Evolutionary conservation across 441 rosid genomes (phyloP).

Genomic region (Breynia disticha): DNA sequence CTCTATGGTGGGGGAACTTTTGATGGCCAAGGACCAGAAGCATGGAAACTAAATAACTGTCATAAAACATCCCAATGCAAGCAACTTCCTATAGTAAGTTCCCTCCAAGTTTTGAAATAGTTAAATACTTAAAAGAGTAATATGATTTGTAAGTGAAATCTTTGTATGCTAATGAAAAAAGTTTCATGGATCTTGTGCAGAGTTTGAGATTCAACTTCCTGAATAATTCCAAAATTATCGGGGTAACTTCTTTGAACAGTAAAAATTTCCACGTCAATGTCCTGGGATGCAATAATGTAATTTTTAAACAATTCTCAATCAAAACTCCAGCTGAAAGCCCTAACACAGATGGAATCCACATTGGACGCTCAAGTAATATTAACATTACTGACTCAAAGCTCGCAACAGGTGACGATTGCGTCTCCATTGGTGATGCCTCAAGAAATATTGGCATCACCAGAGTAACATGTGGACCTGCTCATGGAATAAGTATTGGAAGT

Average conservation of each 20-base stretch:
- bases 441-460: conserved; percentile 13
- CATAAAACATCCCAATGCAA: conserved; percentile 16
- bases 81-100: conserved; percentile 30
- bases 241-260: conserved; percentile 35
- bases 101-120: background rate
- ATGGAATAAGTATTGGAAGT: conserved; percentile 45
- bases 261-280: conserved; percentile 43
- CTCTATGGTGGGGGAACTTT: conserved; percentile 45
- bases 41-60: conserved; percentile 33
- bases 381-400: conserved; percentile 21
- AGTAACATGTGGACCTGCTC: conserved; percentile 46
- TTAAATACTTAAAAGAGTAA: too few relatives aligned
- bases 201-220: conserved; percentile 14
- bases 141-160: too few relatives aligned
- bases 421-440: conserved; percentile 40
- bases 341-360: conserved; percentile 62
- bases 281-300: conserved; percentile 30
- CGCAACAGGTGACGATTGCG: conserved; percentile 39
- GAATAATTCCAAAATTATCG: conserved; percentile 24
- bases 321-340: conserved; percentile 30
- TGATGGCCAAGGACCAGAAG: conserved; percentile 47
- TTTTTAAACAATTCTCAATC: conserved; percentile 21
- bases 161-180: background rate
- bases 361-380: conserved; percentile 29
- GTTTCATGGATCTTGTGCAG: background rate